A percentile compares a stretch with the other conserved stretches of the same genome.
phyloP scores from a whole-genome alignment of 2,329 filamentous ascomycete genomes.

The Microdochium bolleyi region DNA sequence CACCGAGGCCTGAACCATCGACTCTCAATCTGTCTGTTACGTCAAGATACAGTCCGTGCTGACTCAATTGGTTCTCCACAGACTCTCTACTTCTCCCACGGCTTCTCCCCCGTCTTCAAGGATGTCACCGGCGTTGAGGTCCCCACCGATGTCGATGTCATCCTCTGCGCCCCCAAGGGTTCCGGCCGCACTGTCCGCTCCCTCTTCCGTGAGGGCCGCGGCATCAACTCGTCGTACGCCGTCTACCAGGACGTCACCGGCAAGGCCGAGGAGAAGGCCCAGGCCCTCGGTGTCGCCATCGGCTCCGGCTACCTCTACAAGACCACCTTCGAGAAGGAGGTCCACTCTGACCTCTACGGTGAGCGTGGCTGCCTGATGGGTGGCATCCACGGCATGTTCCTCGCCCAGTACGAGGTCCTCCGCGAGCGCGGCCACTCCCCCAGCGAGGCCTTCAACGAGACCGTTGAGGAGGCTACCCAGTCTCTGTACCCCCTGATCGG shows the following conservation, averaged over 20 bases:
- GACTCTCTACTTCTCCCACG: slow-evolving; percentile 99
- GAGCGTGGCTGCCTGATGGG: slow-evolving; percentile 99
- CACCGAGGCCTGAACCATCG: neutral
- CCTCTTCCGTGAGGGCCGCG: slow-evolving; percentile 97
- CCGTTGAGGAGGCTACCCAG: slow-evolving; percentile 98
- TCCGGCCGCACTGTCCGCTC: slow-evolving; percentile 97
- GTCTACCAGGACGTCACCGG: slow-evolving; percentile 98
- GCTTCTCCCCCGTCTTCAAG: slow-evolving; percentile 99
- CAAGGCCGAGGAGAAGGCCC: slow-evolving; percentile 95
- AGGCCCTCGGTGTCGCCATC: slow-evolving; percentile 93
- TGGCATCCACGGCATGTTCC: slow-evolving; percentile 99
- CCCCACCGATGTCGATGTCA: slow-evolving; percentile 92
- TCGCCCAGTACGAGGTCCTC: slow-evolving; percentile 99
- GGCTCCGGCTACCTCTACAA: slow-evolving; percentile 99
- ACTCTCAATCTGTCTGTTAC: neutral
- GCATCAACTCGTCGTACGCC: slow-evolving; percentile 98
- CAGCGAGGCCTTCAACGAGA: slow-evolving; percentile 99
- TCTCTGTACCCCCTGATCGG: slow-evolving; percentile 96
- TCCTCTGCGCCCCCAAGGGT: slow-evolving; percentile 98
- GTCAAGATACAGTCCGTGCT: neutral
- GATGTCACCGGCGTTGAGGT: slow-evolving; percentile 98
- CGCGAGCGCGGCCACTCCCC: slow-evolving; percentile 96
- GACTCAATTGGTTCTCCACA: slow-evolving; percentile 22
- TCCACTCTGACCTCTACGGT: slow-evolving; percentile 99
- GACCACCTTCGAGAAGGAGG: slow-evolving; percentile 99